A percentile compares a stretch with the other conserved stretches of the same genome.
These are phyloP conservation scores for Thoreauomyces humboldtii DNA, from an alignment of 192 early-diverging fungal genomes.

Conservation along the genomic window DNA sequence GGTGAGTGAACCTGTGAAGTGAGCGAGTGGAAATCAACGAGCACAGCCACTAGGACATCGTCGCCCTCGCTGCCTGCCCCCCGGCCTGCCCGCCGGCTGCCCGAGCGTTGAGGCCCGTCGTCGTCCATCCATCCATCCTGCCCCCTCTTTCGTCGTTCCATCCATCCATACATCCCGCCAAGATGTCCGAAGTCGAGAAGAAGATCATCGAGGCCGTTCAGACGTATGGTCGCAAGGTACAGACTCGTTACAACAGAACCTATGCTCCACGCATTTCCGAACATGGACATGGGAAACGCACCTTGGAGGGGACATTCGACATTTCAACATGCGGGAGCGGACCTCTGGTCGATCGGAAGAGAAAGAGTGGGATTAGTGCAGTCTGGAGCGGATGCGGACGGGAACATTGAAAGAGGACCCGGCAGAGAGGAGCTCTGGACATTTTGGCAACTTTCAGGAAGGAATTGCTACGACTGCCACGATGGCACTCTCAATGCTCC, in stretches of 20 bases:
- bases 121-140: conserved; percentile 25
- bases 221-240: conserved; percentile 74
- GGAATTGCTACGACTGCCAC: not conserved
- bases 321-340: conserved; percentile 11
- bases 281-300: no score
- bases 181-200: not conserved
- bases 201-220: conserved; percentile 68
- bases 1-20: no score
- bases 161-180: conserved; percentile 11
- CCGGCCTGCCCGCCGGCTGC: not conserved
- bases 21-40: no score
- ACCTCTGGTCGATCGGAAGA: not conserved
- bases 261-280: no score
- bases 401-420: not conserved
- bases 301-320: no score
- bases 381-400: not conserved
- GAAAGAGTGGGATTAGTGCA: not conserved
- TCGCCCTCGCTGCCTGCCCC: conserved; percentile 1
- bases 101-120: not conserved
- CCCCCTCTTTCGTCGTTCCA: no score
- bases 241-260: no score
- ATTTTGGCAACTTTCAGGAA: not conserved
- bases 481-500: not conserved
- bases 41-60: no score
- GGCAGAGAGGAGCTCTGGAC: not conserved